Base-by-base conservation (phyloP, 129 eudicot genomes). In the Oenanthe sinensis region DNA sequence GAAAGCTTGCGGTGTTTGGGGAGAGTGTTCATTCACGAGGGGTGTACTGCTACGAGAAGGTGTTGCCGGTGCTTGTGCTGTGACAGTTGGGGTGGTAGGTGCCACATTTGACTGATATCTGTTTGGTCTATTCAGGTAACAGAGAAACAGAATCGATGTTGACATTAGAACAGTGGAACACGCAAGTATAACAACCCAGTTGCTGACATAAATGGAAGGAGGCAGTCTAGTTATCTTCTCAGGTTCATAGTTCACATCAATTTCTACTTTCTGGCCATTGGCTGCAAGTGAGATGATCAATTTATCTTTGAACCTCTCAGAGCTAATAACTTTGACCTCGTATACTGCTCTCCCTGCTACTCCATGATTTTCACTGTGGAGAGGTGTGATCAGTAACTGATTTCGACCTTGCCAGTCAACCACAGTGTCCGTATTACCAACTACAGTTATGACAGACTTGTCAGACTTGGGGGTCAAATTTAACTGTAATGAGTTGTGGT, bases 1-100 rank as follows among this genome's bases (percentile, higher is more conserved):
- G 76, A 86, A 88, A 12, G 92, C 90, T 79, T 77, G 90, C 24
- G 92, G 92, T 17, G 92, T 88, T 72, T 85, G 77, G 33, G 92
- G 92, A 72, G 92, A 88, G 28, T 78, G 87, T 8, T 82, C 92
- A 44, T 62, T 76, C 20, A 48, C 74, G 4, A 62, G 74, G 42
- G 81, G 40, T 77, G 85, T 79, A 54, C 85, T 86, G 67, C 80
- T 77, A 3, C 82, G 88, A 22, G 67, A 75, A 44, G 92, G 92
- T 11, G 88, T 88, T 42, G 46, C 69, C 8, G 87, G 90, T 71
- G 80, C 26, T 26, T 46, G 77, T 8, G 42, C 40, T 8, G 76
- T 24, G 49, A 70, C 80, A 43, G 42, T 42, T 1, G 81, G 81
- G 30, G 83, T 42, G 42, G 71, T 76, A 17, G 83, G 81, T 40